Base-by-base conservation (phyloP, 2,329 filamentous ascomycete genomes). In the Clonostachys chloroleuca region DNA sequence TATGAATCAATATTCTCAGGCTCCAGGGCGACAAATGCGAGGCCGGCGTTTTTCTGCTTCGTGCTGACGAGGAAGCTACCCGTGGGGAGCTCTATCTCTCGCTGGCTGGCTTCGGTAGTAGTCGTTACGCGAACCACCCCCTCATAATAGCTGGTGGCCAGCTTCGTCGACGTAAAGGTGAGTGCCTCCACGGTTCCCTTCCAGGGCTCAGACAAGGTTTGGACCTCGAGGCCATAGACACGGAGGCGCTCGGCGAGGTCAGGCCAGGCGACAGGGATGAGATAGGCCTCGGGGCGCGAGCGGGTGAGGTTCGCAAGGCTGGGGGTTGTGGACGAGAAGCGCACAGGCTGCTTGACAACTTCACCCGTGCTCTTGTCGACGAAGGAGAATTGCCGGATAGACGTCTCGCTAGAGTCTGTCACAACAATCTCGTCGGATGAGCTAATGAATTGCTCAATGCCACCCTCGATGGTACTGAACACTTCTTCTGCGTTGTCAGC, bases 1-100 rank as follows among this genome's bases (percentile, higher is more conserved):
- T 61, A 65, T 2, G 62, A 65, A 46, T 65, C 62, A 10, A 60
- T 58, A 4, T 58, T 59, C 52, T 65, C 62, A 1, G 62, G 62
- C 54, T 65, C 62, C 12, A 65, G 46, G 1, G 56, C 59, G 10
- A 56, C 51, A 10, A 65, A 53, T 0, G 62, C 60, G 1, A 62
- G 45, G 0, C 49, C 62, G 0, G 61, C 60, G 13, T 63, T 65
- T 51, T 59, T 61, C 45, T 65, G 62, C 17, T 56, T 54, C 3
- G 62, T 63, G 51, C 59, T 63, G 1, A 65, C 53, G 24, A 55
- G 52, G 44, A 62, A 65, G 10, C 60, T 61, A 1, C 62, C 62
- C 0, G 54, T 52, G 0, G 61, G 60, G 1, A 65, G 33, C 2
- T 43, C 55, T 1, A 63, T 12, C 6, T 60, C 44, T 10, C 45